Evolutionary conservation across 2,329 filamentous ascomycete species (phyloP), one percentile per base, ranked within the genome.

Genomic region (Penicillium frequentans): DNA sequence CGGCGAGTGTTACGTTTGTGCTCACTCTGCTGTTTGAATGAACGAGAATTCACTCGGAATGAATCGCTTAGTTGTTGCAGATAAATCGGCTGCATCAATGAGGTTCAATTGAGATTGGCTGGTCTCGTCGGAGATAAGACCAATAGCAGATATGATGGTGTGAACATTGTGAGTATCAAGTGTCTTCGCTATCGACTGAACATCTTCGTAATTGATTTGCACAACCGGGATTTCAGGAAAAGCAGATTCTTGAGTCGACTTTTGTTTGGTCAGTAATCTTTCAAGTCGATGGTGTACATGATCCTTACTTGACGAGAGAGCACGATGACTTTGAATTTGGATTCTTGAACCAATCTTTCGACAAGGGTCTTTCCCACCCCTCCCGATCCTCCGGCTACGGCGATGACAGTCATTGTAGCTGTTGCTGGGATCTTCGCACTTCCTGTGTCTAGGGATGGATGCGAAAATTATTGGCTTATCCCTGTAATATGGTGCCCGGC

Each of bases 341-440:
- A 19, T 59, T 66, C 24, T 64, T 70, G 9, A 60, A 61, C 16
- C 26, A 82, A 60, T 23, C 70, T 75, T 19, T 82, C 79, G 21
- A 82, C 75, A 29, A 83, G 70, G 1, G 78, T 75, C 19, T 72
- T 74, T 13, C 80, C 80, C 1, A 82, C 67, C n/a, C 69, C 70
- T 24, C 79, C 79, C 1, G 75, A 77, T 14, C 80, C 80, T 49
- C 80, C 80, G 5, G 77, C 77, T 16, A 82, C 73, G 49, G 77
- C 80, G 39, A 82, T 69, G 21, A 75, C 65, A 14, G 70, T 63
- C 77, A 79, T 79, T 10, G 5, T 57, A 10, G 11, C 9, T 5
- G 3, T 39, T 39, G n/a, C n/a, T 19, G 10, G 8, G 7, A 3
- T 10, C 1, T 39, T 19, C 4, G 7, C 3, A 37, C 14, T 6